Percentiles rank a stretch among this genome's conserved stretches.
phyloP scores from a whole-genome alignment of 345 rosid species.

The Atalantia buxifolia region DNA sequence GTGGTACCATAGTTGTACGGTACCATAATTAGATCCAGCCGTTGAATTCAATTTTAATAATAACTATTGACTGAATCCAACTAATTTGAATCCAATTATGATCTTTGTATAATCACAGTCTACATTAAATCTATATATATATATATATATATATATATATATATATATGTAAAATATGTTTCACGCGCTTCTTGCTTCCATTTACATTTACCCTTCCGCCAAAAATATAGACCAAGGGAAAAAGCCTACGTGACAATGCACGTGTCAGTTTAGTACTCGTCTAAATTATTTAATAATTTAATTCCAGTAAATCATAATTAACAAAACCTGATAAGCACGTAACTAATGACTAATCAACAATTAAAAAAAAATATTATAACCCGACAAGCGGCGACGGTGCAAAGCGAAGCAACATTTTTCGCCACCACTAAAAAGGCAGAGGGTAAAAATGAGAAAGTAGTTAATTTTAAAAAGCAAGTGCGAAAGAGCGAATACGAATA shows the following conservation, averaged over 20 bases:
- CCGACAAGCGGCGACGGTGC: slow-evolving; percentile 10
- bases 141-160: no score
- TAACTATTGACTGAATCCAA: no score
- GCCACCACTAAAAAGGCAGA: not conserved
- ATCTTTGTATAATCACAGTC: no score
- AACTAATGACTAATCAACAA: not conserved
- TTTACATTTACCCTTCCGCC: no score
- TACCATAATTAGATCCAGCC: no score
- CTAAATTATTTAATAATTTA: not conserved
- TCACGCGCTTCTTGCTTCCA: no score
- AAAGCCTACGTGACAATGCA: not conserved
- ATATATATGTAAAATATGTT: no score
- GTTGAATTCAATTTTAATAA: no score
- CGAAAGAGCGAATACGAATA: not conserved
- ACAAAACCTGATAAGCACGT: not conserved
- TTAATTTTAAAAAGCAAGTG: not conserved
- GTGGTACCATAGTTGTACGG: no score
- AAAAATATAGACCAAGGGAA: no score
- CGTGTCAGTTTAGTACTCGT: not conserved
- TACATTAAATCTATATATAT: no score
- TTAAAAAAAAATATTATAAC: not conserved
- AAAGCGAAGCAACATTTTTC: not conserved
- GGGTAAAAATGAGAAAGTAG: not conserved
- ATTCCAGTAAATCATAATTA: not conserved
- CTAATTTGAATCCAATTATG: no score